A percentile compares a stretch with the other conserved stretches of the same genome.
Conservation (phyloP, 108 stramenopile species). For the Cyclotella baltica region DNA sequence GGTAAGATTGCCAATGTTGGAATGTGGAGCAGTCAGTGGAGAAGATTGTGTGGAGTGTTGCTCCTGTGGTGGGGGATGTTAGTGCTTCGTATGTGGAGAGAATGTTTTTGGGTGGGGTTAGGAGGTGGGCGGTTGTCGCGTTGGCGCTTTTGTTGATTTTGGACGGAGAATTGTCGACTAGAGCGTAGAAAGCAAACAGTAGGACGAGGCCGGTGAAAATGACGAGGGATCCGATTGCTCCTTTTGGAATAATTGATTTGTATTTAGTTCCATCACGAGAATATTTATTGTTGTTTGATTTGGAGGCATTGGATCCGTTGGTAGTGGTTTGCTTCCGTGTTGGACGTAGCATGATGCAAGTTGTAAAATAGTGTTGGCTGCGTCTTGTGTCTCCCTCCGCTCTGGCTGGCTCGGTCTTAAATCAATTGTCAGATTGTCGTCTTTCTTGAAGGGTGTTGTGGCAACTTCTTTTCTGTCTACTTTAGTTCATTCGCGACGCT, state of each 20-base stretch:
- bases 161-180: not conserved
- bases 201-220: not conserved
- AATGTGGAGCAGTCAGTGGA: constrained; percentile 58
- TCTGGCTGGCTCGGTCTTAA: too few species aligned
- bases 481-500: too few species aligned
- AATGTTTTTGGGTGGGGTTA: not conserved
- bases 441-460: too few species aligned
- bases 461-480: too few species aligned
- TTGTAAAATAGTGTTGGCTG: too few species aligned
- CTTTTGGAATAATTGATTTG: not conserved
- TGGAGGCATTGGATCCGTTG: not conserved
- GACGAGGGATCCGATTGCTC: not conserved
- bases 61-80: constrained; percentile 35
- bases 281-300: not conserved
- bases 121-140: not conserved
- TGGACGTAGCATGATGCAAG: not conserved
- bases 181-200: not conserved
- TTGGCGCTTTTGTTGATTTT: not conserved
- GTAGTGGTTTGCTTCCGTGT: not conserved
- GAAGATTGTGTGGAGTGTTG: constrained; percentile 57
- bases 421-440: too few species aligned
- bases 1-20: constrained; percentile 90
- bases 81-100: not conserved
- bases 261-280: not conserved
- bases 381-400: too few species aligned